Percentiles rank a stretch among this genome's conserved stretches.
Evolutionary conservation across 2,329 filamentous ascomycete genomes (phyloP).

Genomic region (Aurifilum marmelostoma): DNA sequence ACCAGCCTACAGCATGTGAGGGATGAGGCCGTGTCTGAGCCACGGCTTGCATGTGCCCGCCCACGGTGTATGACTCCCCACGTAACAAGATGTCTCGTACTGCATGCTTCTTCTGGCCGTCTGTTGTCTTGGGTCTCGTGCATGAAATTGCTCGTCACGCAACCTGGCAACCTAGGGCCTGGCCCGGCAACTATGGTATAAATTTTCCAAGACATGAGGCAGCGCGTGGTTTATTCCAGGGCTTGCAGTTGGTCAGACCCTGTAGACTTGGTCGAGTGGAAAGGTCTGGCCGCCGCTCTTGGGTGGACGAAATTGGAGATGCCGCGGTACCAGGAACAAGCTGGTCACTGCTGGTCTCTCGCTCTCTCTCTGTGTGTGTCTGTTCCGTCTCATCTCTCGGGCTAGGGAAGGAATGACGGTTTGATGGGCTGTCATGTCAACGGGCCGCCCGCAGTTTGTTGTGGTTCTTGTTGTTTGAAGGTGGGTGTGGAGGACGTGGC

Average conservation of each 20-base stretch:
- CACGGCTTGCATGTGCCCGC: not conserved
- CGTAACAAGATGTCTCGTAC: not conserved
- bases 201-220: not conserved
- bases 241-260: not conserved
- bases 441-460: not conserved
- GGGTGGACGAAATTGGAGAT: not conserved
- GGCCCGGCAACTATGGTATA: not conserved
- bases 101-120: not conserved
- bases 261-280: not conserved
- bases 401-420: not conserved
- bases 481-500: too few species aligned
- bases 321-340: not conserved
- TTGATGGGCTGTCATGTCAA: not conserved
- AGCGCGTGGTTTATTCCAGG: not conserved
- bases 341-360: not conserved
- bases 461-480: not conserved
- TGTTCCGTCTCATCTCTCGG: not conserved
- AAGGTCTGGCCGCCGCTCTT: too few species aligned
- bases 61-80: not conserved
- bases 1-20: constrained; percentile 3
- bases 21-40: constrained; percentile 3
- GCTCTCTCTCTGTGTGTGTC: too few species aligned
- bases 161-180: not conserved
- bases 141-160: not conserved
- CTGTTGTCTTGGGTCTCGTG: not conserved